phyloP scores from a whole-genome alignment of 1,284 basidiomycete species.

The Ceratobasidium sp. region DNA sequence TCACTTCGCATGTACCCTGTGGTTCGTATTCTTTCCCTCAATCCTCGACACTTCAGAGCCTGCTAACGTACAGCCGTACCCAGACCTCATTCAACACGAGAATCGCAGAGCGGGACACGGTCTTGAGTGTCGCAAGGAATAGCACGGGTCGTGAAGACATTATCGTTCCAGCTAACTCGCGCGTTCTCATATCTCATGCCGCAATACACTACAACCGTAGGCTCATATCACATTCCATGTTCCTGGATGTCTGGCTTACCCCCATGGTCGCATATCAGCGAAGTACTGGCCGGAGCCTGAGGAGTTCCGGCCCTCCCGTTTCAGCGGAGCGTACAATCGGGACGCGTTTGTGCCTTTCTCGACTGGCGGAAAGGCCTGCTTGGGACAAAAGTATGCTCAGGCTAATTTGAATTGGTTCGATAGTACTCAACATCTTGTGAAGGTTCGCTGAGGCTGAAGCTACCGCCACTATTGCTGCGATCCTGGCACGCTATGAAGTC shows the following conservation, averaged over 20 bases:
- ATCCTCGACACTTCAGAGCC: not conserved
- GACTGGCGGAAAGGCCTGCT: conserved; percentile 27
- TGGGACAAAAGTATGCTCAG: conserved; percentile 9
- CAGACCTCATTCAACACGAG: not conserved
- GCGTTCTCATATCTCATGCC: not conserved
- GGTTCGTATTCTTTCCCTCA: conserved; percentile 3
- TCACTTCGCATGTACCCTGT: conserved; percentile 35
- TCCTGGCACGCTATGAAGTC: conserved; percentile 3
- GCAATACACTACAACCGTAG: conserved; percentile 23
- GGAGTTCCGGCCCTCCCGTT: conserved; percentile 40
- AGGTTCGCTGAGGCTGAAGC: conserved; percentile 21
- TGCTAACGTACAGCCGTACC: not conserved
- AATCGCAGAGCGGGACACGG: conserved; percentile 1
- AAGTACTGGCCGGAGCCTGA: conserved; percentile 43
- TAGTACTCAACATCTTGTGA: not conserved
- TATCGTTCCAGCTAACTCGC: not conserved
- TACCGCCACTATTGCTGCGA: not conserved
- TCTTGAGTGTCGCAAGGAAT: not conserved
- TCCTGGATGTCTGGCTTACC: too few species aligned
- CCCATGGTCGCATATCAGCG: not conserved
- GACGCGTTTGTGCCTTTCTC: conserved; percentile 41
- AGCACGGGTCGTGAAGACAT: not conserved
- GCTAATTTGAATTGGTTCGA: not conserved
- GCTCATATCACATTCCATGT: not conserved
- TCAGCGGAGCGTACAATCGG: conserved; percentile 29